A percentile compares a stretch with the other conserved stretches of the same genome.
phyloP scores from a whole-genome alignment of 2,329 filamentous ascomycete species.

The Fusarium subglutinans region DNA sequence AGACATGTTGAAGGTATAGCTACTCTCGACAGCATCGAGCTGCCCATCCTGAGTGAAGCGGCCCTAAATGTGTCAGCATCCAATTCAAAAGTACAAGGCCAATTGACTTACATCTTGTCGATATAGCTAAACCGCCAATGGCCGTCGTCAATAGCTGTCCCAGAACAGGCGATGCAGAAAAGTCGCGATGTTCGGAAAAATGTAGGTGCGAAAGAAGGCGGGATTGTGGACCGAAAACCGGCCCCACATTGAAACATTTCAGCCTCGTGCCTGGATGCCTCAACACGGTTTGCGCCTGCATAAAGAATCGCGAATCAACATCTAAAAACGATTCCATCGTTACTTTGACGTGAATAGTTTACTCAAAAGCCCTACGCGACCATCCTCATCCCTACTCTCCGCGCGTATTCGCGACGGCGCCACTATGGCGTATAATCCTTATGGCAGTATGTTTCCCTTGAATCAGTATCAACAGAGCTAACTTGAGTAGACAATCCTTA shows the following conservation, averaged over 20 bases:
- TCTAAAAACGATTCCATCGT: neutral
- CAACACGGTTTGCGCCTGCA: conserved; percentile 31
- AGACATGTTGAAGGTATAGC: conserved; percentile 33
- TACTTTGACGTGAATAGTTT: neutral
- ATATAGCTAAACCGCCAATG: conserved; percentile 28
- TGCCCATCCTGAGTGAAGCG: conserved; percentile 40
- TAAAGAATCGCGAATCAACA: conserved; percentile 8
- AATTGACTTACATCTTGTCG: conserved; percentile 34
- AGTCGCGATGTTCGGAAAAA: conserved; percentile 45
- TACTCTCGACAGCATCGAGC: conserved; percentile 46
- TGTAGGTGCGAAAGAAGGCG: conserved; percentile 41
- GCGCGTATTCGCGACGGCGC: conserved; percentile 24
- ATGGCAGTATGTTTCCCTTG: conserved; percentile 57
- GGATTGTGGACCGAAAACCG: conserved; percentile 18
- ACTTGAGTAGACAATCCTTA: conserved; percentile 63
- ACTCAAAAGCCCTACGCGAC: neutral
- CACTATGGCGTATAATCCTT: conserved; percentile 69
- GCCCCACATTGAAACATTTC: conserved; percentile 41
- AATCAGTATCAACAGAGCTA: neutral
- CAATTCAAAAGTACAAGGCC: fast-evolving
- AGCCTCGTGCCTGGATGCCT: conserved; percentile 40
- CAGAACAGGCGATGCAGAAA: conserved; percentile 31
- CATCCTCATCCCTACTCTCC: neutral
- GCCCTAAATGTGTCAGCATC: conserved; percentile 39
- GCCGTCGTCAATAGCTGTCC: conserved; percentile 29